phyloP scores from a whole-genome alignment of 345 rosid genomes.

The Gossypium raimondii region DNA sequence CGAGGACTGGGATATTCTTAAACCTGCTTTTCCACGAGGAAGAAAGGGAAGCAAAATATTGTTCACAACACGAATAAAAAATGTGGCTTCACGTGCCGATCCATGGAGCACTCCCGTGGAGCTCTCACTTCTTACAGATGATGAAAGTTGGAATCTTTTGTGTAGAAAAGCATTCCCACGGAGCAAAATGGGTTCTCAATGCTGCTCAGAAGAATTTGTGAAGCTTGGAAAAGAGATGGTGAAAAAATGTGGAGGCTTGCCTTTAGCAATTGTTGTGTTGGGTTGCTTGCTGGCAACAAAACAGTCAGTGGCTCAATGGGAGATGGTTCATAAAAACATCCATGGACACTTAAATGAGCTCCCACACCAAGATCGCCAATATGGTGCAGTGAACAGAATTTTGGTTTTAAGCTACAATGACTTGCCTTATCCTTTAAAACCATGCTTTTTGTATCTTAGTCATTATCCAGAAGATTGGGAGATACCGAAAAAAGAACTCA shows the following conservation, averaged over 20 bases:
- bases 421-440: conserved; percentile 27
- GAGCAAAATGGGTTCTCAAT: background rate
- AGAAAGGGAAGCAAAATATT: background rate
- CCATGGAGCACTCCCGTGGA: background rate
- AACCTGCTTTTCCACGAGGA: conserved; percentile 1
- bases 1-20: background rate
- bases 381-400: too few species aligned
- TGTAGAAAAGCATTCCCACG: background rate
- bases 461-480: conserved; percentile 23
- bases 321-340: background rate
- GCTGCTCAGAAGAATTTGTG: background rate
- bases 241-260: background rate
- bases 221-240: conserved; percentile 13
- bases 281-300: conserved; percentile 12
- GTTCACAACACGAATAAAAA: conserved; percentile 1
- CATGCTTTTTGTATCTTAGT: conserved; percentile 29
- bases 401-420: too few species aligned
- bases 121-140: background rate
- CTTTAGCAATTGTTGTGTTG: background rate
- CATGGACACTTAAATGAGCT: background rate
- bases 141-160: conserved; percentile 10
- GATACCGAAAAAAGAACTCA: conserved; percentile 12
- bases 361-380: too few species aligned
- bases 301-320: background rate
- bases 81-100: background rate